Conservation (phyloP, 306 rosid genomes). For the Vigna nakashimae region DNA sequence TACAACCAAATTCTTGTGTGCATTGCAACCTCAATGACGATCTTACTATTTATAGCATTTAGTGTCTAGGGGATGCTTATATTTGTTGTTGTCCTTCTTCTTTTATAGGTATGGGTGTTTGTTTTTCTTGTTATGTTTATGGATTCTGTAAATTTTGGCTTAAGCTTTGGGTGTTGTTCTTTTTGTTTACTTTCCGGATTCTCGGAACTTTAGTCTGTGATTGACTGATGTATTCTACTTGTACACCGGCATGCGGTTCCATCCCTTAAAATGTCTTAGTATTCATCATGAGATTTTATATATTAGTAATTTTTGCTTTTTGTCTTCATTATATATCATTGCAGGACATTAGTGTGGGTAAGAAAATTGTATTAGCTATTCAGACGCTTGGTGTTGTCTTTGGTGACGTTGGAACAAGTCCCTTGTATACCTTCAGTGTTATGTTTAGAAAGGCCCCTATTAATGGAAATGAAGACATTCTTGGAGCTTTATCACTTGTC, state of each 20-base stretch:
- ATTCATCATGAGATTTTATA: not conserved
- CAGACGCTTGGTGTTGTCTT: slow-evolving; percentile 99
- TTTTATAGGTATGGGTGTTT: not conserved
- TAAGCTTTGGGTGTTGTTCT: not conserved
- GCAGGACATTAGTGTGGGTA: slow-evolving; percentile 86
- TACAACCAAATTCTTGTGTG: not conserved
- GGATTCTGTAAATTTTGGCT: slow-evolving; percentile 15
- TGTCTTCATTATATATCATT: slow-evolving; percentile 40
- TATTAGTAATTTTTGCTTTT: slow-evolving; percentile 7
- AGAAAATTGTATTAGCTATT: slow-evolving; percentile 73
- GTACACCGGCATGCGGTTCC: not conserved
- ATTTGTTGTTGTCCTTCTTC: no score
- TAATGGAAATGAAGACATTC: slow-evolving; percentile 83
- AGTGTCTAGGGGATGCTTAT: not conserved
- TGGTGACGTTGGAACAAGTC: slow-evolving; percentile 99
- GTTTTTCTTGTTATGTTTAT: slow-evolving; percentile 12
- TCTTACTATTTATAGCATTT: not conserved
- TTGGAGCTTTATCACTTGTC: slow-evolving; percentile 94
- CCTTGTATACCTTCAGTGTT: slow-evolving; percentile 93
- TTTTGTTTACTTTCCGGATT: slow-evolving; percentile 15
- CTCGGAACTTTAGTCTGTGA: slow-evolving; percentile 13
- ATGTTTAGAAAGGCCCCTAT: slow-evolving; percentile 97
- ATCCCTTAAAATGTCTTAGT: not conserved
- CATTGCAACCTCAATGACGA: not conserved
- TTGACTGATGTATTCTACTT: slow-evolving; percentile 2